Evolutionary conservation across 2,329 filamentous ascomycete species (phyloP), one percentile per base, ranked within the genome.

Genomic region (Ophiocordyceps camponoti-floridani): DNA sequence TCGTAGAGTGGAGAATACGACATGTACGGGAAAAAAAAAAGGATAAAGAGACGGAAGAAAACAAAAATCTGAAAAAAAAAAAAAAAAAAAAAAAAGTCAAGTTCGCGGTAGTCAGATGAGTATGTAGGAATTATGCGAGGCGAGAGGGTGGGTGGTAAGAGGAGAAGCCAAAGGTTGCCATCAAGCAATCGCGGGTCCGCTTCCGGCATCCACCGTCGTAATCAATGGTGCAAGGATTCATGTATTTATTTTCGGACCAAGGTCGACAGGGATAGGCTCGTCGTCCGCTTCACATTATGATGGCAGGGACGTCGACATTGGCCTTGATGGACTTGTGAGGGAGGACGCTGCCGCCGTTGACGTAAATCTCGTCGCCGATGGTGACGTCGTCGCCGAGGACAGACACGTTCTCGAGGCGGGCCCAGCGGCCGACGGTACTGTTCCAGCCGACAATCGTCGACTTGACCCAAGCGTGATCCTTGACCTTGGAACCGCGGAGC

Each of bases 391-490:
- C 91, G 53, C 89, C 91, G 18, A 98, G 76, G 45, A 98, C 89
- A n/a, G 85, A 89, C 40, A 96, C 88, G 59, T 98, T 98, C 74
- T 98, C 91, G 51, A 96, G 72, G 53, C 89, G 83, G 47, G 89
- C 89, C 89, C 89, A 98, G 60, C 83, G 84, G 59, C 89, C 89
- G 46, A 98, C 86, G 33, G 79, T 83, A 70, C 86, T 94, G 75
- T 95, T 94, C 89, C 89, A 98, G 58, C 89, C 89, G 44, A 96
- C 87, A 62, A 98, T 96, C 56, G 89, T 91, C 61, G 84, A 93
- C 79, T 96, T 96, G 64, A 98, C 77, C 89, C 89, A 96, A 42
- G 91, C 91, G 63, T 98, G 89, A 62, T 98, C 91, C 75, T 95
- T 95, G 66, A 95, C 82, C 70, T 93, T 94, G 66, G 82, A 86